Conservation (phyloP, 2,329 filamentous ascomycete genomes). For the Beauveria sp. region DNA sequence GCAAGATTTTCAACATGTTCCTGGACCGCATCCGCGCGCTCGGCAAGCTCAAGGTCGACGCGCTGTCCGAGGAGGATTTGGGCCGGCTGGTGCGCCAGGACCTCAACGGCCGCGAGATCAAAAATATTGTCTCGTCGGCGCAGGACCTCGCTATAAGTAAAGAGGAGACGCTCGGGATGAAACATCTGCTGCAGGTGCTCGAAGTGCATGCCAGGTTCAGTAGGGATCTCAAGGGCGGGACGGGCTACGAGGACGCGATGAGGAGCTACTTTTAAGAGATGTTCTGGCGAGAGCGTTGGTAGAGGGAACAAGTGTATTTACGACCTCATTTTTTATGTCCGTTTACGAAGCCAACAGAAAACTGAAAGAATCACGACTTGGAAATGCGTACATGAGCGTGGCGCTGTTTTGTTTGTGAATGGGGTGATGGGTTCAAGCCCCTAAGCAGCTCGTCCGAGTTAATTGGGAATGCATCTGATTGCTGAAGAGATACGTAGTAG, state of each 20-base stretch:
- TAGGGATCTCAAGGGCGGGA: constrained; percentile 71
- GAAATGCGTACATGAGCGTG: too few species aligned
- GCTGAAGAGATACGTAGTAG: too few species aligned
- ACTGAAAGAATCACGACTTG: too few species aligned
- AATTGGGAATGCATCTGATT: too few species aligned
- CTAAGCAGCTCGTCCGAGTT: too few species aligned
- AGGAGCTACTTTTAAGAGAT: constrained; percentile 57
- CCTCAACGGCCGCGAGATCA: constrained; percentile 63
- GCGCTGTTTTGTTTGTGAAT: too few species aligned
- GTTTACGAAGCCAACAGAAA: too few species aligned
- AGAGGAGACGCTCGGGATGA: constrained; percentile 62
- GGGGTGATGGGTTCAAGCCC: too few species aligned
- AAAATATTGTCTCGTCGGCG: constrained; percentile 77
- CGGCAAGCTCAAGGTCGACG: constrained; percentile 52
- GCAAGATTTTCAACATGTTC: constrained; percentile 78
- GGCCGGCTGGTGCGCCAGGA: constrained; percentile 59
- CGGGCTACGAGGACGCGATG: constrained; percentile 78
- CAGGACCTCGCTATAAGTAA: constrained; percentile 77
- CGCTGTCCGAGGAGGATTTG: constrained; percentile 61
- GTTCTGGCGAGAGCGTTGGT: too few species aligned
- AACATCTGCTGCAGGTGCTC: constrained; percentile 74
- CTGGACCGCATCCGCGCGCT: constrained; percentile 62
- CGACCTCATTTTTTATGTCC: too few species aligned
- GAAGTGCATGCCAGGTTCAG: constrained; percentile 79
- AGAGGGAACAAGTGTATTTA: too few species aligned